Evolutionary conservation across 257 asterid genomes (phyloP).

Genomic region (Lantana camara): DNA sequence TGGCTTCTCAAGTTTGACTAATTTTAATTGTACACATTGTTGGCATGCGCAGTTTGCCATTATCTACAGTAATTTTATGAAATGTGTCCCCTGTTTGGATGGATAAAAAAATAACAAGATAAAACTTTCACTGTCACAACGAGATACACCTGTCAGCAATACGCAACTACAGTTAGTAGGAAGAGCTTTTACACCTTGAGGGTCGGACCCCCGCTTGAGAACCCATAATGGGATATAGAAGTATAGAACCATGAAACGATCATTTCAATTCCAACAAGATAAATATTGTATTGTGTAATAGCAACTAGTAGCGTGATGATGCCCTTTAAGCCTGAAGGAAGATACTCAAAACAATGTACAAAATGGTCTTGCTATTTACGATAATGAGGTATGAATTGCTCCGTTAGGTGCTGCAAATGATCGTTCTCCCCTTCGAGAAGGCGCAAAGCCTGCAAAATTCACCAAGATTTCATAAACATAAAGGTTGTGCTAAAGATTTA

Average conservation of each 20-base stretch:
- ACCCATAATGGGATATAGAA: too few relatives aligned
- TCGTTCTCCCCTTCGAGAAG: slow-evolving; percentile 74
- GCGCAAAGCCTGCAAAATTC: slow-evolving; percentile 59
- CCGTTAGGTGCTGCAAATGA: slow-evolving; percentile 52
- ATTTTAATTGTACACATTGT: background rate
- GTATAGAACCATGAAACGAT: too few relatives aligned
- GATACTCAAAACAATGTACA: slow-evolving; percentile 1
- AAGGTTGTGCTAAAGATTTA: background rate
- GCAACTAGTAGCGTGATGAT: slow-evolving; percentile 1
- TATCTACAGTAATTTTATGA: background rate
- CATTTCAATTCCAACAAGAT: background rate
- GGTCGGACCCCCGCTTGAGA: too few relatives aligned
- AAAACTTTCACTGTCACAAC: background rate
- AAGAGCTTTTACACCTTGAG: too few relatives aligned
- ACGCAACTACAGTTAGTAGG: too few relatives aligned
- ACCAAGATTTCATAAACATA: background rate
- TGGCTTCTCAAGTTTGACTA: slow-evolving; percentile 29
- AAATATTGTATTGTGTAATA: slow-evolving; percentile 3
- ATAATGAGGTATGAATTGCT: slow-evolving; percentile 67
- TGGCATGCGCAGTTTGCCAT: background rate
- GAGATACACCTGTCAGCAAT: too few relatives aligned
- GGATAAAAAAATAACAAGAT: background rate
- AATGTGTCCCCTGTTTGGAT: background rate
- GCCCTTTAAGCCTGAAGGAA: slow-evolving; percentile 1
- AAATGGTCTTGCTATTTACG: slow-evolving; percentile 28